A percentile compares a stretch with the other conserved stretches of the same genome.
These are phyloP conservation scores for Peronospora destructor DNA, from an alignment of 352 stramenopile species.

Conservation along the genomic window DNA sequence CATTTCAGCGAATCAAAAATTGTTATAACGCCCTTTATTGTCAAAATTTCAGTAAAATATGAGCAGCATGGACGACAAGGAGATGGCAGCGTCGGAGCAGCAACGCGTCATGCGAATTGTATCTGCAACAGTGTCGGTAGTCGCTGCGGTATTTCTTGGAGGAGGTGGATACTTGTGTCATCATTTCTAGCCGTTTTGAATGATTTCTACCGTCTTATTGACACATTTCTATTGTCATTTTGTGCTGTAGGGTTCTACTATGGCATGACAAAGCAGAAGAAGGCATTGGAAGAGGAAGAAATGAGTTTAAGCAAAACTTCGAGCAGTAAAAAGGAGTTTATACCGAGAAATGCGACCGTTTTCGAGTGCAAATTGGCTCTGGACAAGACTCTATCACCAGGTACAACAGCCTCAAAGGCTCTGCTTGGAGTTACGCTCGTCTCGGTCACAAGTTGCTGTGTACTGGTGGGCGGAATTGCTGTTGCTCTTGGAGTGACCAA, in stretches of 20 bases:
- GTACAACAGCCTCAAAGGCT: conserved; percentile 35
- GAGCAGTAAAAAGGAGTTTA: conserved; percentile 16
- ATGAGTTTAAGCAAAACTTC: conserved; percentile 12
- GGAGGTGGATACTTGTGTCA: conserved; percentile 25
- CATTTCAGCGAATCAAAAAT: conserved; percentile 7
- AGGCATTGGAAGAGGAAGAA: conserved; percentile 33
- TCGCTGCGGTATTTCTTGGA: conserved; percentile 34
- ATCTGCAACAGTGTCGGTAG: conserved; percentile 28
- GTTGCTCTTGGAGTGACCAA: conserved; percentile 32
- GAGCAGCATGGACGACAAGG: conserved; percentile 7
- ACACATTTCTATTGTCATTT: conserved; percentile 18
- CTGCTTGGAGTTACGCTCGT: conserved; percentile 44
- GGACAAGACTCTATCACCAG: conserved; percentile 30
- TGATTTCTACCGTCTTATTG: not conserved
- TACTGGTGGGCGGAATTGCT: conserved; percentile 32
- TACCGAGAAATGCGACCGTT: conserved; percentile 24
- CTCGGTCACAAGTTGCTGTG: conserved; percentile 33
- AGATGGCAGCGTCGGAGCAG: conserved; percentile 7
- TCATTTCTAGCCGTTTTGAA: not conserved
- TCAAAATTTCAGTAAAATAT: conserved; percentile 6
- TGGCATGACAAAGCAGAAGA: conserved; percentile 40
- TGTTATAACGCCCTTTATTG: not conserved
- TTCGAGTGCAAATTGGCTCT: conserved; percentile 40
- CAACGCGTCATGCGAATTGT: conserved; percentile 18
- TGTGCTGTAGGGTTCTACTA: conserved; percentile 53